Evolutionary conservation across 2,329 filamentous ascomycete species (phyloP), one percentile per base, ranked within the genome.

Genomic region (Pyrenophora teres): DNA sequence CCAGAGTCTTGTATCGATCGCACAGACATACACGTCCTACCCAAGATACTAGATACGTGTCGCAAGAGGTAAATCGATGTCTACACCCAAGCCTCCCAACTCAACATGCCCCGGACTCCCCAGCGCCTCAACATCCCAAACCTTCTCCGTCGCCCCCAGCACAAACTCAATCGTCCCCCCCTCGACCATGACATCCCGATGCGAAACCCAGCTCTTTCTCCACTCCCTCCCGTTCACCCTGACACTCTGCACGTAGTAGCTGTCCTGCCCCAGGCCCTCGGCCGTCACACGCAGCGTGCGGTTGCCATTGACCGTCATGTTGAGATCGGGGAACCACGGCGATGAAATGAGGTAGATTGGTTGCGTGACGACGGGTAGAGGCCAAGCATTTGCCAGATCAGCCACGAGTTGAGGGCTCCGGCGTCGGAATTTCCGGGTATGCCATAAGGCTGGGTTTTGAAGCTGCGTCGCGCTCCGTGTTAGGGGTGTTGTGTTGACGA

Each of bases 171-270:
- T 72, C 8, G 65, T 73, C 0, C 79, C 78, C 0, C 78, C 79
- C 18, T 75, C 62, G 0, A 69, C 62, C 54, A 79, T 79, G 72
- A 89, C 70, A 61, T 88, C 84, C n/a, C 81, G 73, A 81, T 84
- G 88, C 31, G 77, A 78, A 10, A 89, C 68, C 87, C 87, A 90
- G 40, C 79, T 78, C 75, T 81, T 81, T 39, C 78, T 74, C 85
- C 87, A 90, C 2, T 52, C 19, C 65, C 78, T 50, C 0, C 86
- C 86, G 63, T 90, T 89, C 37, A 90, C 79, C 58, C 76, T 80
- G 52, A 89, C 75, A 10, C 80, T 80, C 74, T 89, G 87, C 5
- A 90, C 87, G 33, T 50, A 63, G 56, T 86, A 42, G 16, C 30
- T 78, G 44, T 69, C 79, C 80, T 3, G 76, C 73, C 13, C 78